These are phyloP conservation scores for Petunia secreta DNA, from an alignment of 257 asterid species.

Conservation along the genomic window DNA sequence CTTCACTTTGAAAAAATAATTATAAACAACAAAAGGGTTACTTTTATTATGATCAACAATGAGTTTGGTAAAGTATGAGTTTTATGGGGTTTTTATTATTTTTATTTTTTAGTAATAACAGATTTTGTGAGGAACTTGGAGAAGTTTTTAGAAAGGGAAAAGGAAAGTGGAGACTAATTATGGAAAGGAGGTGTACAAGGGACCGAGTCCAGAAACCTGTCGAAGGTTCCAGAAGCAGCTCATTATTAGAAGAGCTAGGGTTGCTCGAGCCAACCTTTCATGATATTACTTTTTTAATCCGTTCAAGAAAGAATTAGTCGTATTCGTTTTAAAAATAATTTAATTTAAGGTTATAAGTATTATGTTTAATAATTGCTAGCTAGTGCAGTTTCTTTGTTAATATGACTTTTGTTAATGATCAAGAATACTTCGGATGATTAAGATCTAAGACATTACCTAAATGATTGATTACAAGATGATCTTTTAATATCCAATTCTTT, in stretches of 20 bases:
- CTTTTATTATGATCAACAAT: not conserved
- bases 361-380: no score
- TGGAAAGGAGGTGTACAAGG: not conserved
- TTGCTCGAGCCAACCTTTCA: not conserved
- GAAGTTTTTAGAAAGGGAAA: not conserved
- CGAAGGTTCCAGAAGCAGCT: slow-evolving; percentile 30
- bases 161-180: not conserved
- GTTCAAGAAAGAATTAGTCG: no score
- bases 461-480: no score
- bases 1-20: slow-evolving; percentile 21
- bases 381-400: no score
- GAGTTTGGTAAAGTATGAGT: no score
- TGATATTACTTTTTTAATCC: no score
- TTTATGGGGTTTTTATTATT: not conserved
- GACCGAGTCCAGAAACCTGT: not conserved
- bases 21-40: not conserved
- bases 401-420: no score
- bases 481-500: no score
- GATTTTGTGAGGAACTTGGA: not conserved
- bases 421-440: no score
- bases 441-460: no score
- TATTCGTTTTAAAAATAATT: no score
- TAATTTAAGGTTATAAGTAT: no score
- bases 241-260: not conserved
- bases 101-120: not conserved